These are phyloP conservation scores for Prunella vulgaris DNA, from an alignment of 257 asterid species.

Conservation along the genomic window DNA sequence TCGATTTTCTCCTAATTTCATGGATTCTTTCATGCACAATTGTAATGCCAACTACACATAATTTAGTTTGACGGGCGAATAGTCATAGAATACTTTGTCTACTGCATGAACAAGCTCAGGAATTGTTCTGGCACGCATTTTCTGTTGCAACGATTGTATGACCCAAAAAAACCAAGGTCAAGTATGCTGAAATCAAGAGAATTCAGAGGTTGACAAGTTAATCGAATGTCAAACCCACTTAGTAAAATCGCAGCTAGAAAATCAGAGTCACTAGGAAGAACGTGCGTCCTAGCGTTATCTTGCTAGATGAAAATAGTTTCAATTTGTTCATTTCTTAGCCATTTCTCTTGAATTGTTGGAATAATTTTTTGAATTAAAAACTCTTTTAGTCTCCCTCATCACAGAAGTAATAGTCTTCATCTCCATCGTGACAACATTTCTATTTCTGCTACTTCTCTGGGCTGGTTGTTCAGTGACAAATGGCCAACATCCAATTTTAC, in stretches of 20 bases:
- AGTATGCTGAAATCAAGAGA: neutral
- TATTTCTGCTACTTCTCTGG: neutral
- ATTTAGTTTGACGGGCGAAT: neutral
- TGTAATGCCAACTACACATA: neutral
- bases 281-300: neutral
- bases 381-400: neutral
- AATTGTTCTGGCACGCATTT: neutral
- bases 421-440: neutral
- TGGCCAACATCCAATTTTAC: no score
- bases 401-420: neutral
- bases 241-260: neutral
- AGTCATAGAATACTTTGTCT: neutral
- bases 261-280: neutral
- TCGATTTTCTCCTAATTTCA: neutral
- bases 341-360: neutral
- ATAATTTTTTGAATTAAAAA: neutral
- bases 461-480: no score
- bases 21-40: neutral
- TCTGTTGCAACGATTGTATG: neutral
- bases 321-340: neutral
- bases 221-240: slow-evolving; percentile 2
- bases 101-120: neutral
- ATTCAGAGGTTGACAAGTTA: neutral
- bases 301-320: neutral
- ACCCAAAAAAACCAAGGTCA: neutral